A percentile compares a stretch with the other conserved stretches of the same genome.
These are phyloP conservation scores for Citrus australasica DNA, from an alignment of 345 rosid species.

Conservation along the genomic window DNA sequence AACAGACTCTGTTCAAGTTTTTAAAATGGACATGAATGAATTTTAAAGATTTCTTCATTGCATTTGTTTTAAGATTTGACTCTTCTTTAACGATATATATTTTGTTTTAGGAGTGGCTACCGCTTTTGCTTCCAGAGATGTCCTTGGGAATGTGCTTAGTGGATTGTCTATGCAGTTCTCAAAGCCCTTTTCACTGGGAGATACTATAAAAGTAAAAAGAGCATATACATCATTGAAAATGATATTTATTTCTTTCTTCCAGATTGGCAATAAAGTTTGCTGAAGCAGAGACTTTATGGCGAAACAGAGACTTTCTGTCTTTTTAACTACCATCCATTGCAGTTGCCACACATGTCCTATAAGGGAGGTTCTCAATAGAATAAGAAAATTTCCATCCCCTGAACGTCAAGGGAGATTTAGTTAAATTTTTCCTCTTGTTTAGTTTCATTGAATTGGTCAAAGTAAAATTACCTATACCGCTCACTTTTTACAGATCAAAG, in stretches of 20 bases:
- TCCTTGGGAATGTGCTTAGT: conserved; percentile 91
- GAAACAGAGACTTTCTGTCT: neutral
- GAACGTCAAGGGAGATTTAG: neutral
- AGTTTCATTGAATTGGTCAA: neutral
- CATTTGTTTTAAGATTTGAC: neutral
- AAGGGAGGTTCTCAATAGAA: neutral
- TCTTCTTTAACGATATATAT: neutral
- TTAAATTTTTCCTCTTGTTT: neutral
- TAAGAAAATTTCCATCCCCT: neutral
- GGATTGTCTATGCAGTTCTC: conserved; percentile 88
- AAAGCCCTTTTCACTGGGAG: conserved; percentile 89
- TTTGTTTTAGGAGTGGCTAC: conserved; percentile 84
- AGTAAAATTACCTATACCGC: neutral
- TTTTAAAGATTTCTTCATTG: neutral
- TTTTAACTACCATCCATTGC: neutral
- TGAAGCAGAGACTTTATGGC: neutral
- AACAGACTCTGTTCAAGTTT: neutral
- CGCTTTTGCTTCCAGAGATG: conserved; percentile 89
- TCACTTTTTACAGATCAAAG: neutral
- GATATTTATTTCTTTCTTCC: neutral
- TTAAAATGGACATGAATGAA: neutral
- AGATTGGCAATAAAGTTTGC: neutral
- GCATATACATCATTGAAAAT: neutral
- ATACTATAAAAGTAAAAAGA: conserved; percentile 79
- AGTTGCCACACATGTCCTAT: neutral